These are phyloP conservation scores for Triticum timopheevii DNA, from an alignment of 176 grass and related monocot species.

Conservation along the genomic window DNA sequence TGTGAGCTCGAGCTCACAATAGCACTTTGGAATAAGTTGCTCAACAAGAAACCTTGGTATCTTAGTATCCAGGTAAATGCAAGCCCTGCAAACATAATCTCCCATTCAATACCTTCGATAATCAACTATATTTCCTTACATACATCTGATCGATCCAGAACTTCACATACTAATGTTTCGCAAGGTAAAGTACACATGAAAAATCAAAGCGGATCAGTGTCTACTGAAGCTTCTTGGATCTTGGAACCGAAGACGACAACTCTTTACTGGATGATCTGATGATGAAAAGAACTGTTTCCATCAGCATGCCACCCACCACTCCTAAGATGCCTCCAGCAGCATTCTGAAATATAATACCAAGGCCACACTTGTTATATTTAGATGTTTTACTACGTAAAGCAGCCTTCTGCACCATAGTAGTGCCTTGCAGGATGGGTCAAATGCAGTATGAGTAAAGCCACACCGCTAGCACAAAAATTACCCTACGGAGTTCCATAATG, in stretches of 20 bases:
- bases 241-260: conserved; percentile 35
- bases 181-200: not conserved
- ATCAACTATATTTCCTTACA: not conserved
- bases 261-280: conserved; percentile 78
- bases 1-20: too few species aligned
- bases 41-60: too few species aligned
- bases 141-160: not conserved
- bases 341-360: conserved; percentile 49
- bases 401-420: not conserved
- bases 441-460: not conserved
- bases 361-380: not conserved
- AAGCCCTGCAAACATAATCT: not conserved
- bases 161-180: not conserved
- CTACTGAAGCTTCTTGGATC: conserved; percentile 61
- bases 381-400: not conserved
- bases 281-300: conserved; percentile 84
- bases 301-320: conserved; percentile 76
- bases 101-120: not conserved
- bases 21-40: too few species aligned
- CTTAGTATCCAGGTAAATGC: not conserved
- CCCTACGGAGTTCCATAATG: not conserved
- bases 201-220: not conserved
- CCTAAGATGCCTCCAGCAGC: conserved; percentile 96
- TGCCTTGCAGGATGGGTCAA: not conserved
- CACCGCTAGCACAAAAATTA: not conserved